Conservation (phyloP, 306 rosid genomes). For the Prunus dulcis region DNA sequence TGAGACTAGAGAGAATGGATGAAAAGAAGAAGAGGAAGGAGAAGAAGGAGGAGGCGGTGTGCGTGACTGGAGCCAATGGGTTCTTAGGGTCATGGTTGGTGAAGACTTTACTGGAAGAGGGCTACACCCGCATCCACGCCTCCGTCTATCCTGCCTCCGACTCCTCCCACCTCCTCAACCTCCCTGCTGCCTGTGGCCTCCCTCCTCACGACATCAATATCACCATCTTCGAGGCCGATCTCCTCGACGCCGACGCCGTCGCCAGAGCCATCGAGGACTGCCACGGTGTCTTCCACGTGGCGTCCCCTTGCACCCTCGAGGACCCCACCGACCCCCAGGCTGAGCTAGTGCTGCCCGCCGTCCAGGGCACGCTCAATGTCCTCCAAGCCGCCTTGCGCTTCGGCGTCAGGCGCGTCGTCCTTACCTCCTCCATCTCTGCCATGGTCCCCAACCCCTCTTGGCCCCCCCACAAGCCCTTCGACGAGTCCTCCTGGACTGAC, state of each 20-base stretch:
- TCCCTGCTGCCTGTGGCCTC: constrained; percentile 26
- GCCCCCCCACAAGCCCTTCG: constrained; percentile 44
- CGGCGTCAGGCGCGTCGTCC: constrained; percentile 60
- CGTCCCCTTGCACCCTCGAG: constrained; percentile 78
- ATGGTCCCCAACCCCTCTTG: constrained; percentile 75
- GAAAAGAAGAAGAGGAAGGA: background rate
- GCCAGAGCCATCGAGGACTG: constrained; percentile 50
- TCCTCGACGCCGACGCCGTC: constrained; percentile 55
- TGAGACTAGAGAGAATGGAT: background rate
- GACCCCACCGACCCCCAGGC: constrained; percentile 61
- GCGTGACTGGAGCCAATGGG: constrained; percentile 88
- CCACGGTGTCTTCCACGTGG: constrained; percentile 84
- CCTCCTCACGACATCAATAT: constrained; percentile 20
- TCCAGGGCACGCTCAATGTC: constrained; percentile 73
- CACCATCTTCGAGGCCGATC: constrained; percentile 44
- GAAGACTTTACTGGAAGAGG: constrained; percentile 46
- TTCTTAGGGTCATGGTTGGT: constrained; percentile 87
- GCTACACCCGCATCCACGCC: constrained; percentile 67
- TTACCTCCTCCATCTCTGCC: constrained; percentile 89
- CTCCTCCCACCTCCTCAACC: constrained; percentile 54
- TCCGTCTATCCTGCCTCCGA: constrained; percentile 63
- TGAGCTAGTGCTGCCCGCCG: constrained; percentile 65
- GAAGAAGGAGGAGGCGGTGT: constrained; percentile 28
- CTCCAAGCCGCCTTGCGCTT: constrained; percentile 50
- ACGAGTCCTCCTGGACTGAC: constrained; percentile 85